Evolutionary conservation across 768 basidiomycete genomes (phyloP).

Genomic region (Pleurotus eryngii): DNA sequence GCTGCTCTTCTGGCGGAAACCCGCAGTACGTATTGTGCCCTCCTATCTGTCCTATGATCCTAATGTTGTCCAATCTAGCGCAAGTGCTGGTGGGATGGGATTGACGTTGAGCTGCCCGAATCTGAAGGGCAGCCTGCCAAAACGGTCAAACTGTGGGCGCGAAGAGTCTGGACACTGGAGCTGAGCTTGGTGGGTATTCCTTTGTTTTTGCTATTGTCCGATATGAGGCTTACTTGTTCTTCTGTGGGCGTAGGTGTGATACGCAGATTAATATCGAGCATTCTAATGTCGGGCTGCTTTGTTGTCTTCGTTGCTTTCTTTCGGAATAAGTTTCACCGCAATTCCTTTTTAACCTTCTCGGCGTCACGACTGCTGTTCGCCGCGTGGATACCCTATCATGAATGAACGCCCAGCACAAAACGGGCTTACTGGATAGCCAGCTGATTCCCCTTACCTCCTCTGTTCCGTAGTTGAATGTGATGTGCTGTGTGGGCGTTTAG

Average conservation of each 20-base stretch:
- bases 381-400: slow-evolving; percentile 6
- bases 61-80: slow-evolving; percentile 47
- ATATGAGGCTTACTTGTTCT: neutral
- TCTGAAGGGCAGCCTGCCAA: slow-evolving; percentile 47
- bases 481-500: slow-evolving; percentile 1
- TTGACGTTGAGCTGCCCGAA: slow-evolving; percentile 80
- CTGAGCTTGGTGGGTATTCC: slow-evolving; percentile 62
- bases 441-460: neutral
- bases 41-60: slow-evolving; percentile 3
- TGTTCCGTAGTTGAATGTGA: neutral
- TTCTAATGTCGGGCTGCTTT: slow-evolving; percentile 1
- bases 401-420: slow-evolving; percentile 1
- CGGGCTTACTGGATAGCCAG: neutral
- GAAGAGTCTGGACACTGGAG: slow-evolving; percentile 98
- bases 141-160: slow-evolving; percentile 89
- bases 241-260: slow-evolving; percentile 18
- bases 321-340: slow-evolving; percentile 3
- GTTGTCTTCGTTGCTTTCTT: slow-evolving; percentile 8
- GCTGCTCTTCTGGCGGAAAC: slow-evolving; percentile 97
- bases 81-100: slow-evolving; percentile 99
- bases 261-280: neutral
- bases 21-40: slow-evolving; percentile 69
- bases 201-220: slow-evolving; percentile 5
- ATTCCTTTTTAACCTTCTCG: neutral
- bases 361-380: neutral